A percentile compares a stretch with the other conserved stretches of the same genome.
phyloP scores from a whole-genome alignment of 2,329 filamentous ascomycete genomes.

The Fusarium sp. region DNA sequence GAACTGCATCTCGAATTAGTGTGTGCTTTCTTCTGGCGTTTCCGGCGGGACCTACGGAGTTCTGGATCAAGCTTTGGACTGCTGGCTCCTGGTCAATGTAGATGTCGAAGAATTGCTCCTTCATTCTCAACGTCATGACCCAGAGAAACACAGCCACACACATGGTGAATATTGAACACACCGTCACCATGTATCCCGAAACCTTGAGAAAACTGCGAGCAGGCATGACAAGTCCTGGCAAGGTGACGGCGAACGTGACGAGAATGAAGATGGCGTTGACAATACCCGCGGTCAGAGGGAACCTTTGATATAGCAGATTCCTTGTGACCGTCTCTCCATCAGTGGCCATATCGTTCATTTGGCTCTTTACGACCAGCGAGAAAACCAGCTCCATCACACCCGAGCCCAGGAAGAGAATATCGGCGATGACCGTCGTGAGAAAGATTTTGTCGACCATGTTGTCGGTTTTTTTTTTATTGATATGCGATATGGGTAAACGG shows the following conservation, averaged over 20 bases:
- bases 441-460: constrained; percentile 68
- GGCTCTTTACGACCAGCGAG: constrained; percentile 63
- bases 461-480: constrained; percentile 1
- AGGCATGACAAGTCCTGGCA: constrained; percentile 77
- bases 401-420: constrained; percentile 64
- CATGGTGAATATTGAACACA: constrained; percentile 73
- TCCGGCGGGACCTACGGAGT: constrained; percentile 63
- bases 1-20: constrained; percentile 63
- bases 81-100: constrained; percentile 68
- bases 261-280: constrained; percentile 80
- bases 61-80: constrained; percentile 77
- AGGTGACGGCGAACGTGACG: constrained; percentile 73
- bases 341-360: constrained; percentile 56
- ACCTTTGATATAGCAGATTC: constrained; percentile 64
- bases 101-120: constrained; percentile 68
- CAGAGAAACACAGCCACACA: constrained; percentile 75
- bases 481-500: constrained; percentile 1
- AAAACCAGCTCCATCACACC: constrained; percentile 68
- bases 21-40: not conserved
- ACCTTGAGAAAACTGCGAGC: constrained; percentile 77
- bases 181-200: constrained; percentile 72
- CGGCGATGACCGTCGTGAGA: constrained; percentile 60
- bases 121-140: constrained; percentile 78
- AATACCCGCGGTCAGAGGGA: constrained; percentile 73
- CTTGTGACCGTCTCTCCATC: constrained; percentile 63